phyloP scores from a whole-genome alignment of 306 rosid genomes.

The Sicyos baderoa region DNA sequence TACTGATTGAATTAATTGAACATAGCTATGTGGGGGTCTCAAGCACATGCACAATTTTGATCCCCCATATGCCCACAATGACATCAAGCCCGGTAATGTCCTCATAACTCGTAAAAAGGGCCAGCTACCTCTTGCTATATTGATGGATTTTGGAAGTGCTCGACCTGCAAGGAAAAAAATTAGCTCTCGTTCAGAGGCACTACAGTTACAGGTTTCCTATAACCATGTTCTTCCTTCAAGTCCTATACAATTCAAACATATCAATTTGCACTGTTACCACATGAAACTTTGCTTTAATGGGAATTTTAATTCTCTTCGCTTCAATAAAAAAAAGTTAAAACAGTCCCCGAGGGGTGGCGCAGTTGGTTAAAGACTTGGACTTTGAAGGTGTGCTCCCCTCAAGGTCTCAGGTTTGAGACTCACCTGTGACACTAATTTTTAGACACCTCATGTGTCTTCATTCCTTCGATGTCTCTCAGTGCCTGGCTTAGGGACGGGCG shows the following conservation, averaged over 20 bases:
- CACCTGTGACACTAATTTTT: too few species aligned
- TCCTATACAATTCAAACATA: background rate
- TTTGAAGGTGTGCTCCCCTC: too few species aligned
- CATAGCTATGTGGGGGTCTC: constrained; percentile 96
- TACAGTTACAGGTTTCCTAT: constrained; percentile 76
- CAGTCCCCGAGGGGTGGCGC: too few species aligned
- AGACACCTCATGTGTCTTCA: too few species aligned
- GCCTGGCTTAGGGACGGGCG: too few species aligned
- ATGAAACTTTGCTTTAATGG: background rate
- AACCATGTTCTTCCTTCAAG: background rate
- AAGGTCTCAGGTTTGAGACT: too few species aligned
- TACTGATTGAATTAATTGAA: constrained; percentile 23
- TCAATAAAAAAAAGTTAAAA: constrained; percentile 3
- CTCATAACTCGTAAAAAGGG: constrained; percentile 72
- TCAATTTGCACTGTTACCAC: constrained; percentile 1
- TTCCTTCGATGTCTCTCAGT: too few species aligned
- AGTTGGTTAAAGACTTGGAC: too few species aligned
- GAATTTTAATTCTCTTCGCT: background rate
- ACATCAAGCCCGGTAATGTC: constrained; percentile 91
- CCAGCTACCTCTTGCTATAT: constrained; percentile 74
- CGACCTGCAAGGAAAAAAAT: constrained; percentile 79
- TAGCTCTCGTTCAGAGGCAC: constrained; percentile 75
- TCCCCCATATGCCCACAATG: constrained; percentile 93
- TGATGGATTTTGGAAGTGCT: constrained; percentile 99
- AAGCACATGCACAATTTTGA: constrained; percentile 90